Conservation (phyloP, 768 basidiomycete genomes). For the Dacryopinax spathularia region DNA sequence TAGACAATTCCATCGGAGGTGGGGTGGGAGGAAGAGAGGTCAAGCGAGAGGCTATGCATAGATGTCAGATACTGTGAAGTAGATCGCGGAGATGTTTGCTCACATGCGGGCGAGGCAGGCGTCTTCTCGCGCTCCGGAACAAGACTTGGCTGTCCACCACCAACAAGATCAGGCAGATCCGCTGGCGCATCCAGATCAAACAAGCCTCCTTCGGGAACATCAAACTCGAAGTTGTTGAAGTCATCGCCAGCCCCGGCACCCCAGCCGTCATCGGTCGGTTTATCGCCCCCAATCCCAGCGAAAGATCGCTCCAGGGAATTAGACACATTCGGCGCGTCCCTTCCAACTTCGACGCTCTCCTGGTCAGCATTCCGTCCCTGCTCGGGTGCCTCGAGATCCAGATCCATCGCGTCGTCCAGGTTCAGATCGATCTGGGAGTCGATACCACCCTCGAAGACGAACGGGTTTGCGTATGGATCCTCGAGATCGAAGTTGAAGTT, state of each 20-base stretch:
- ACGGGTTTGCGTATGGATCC: conserved; percentile 27
- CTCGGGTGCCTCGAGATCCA: conserved; percentile 14
- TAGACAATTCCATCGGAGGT: conserved; percentile 36
- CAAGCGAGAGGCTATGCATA: conserved; percentile 52
- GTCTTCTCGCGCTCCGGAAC: conserved; percentile 37
- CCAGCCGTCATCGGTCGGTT: conserved; percentile 26
- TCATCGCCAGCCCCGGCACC: conserved; percentile 11
- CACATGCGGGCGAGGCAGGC: conserved; percentile 45
- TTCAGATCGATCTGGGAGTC: conserved; percentile 71
- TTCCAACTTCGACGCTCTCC: conserved; percentile 61
- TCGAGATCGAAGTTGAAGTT: conserved; percentile 53
- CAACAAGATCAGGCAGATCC: conserved; percentile 2
- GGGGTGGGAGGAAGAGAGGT: conserved; percentile 66
- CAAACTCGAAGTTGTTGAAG: conserved; percentile 33
- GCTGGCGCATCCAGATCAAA: conserved; percentile 33
- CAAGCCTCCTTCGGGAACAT: conserved; percentile 38
- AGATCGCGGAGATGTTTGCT: conserved; percentile 36
- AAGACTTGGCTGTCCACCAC: conserved; percentile 13
- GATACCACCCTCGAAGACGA: conserved; percentile 68
- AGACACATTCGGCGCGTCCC: conserved; percentile 52
- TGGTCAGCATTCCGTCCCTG: conserved; percentile 35
- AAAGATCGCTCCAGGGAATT: conserved; percentile 53
- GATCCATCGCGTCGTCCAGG: conserved; percentile 54
- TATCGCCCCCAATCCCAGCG: conserved; percentile 32
- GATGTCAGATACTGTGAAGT: neutral